A percentile compares a stretch with the other conserved stretches of the same genome.
Evolutionary conservation across 176 grass and related monocot species (phyloP).

Genomic region (Aegilops longissima): DNA sequence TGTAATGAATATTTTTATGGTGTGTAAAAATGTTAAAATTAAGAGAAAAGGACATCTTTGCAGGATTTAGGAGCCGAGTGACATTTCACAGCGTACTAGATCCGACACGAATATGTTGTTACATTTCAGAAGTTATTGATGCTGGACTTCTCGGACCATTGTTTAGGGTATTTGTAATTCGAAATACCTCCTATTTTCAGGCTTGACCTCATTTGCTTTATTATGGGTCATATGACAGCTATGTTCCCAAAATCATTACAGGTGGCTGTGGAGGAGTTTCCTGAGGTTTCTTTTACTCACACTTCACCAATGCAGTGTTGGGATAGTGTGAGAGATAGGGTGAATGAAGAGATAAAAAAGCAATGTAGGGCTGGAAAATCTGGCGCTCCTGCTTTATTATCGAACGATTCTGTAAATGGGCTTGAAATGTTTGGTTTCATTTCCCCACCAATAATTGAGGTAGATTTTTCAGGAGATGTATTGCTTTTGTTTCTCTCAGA

Average conservation of each 20-base stretch:
- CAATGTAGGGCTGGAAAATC: no score
- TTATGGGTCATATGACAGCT: constrained; percentile 9
- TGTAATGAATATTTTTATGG: constrained; percentile 1
- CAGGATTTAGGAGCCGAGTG: constrained; percentile 84
- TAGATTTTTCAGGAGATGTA: constrained; percentile 27
- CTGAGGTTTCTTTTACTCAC: constrained; percentile 57
- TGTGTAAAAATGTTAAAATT: constrained; percentile 13
- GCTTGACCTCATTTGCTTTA: constrained; percentile 5
- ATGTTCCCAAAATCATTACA: constrained; percentile 20
- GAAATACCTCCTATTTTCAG: constrained; percentile 8
- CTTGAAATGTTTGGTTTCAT: constrained; percentile 91
- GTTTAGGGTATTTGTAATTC: constrained; percentile 58
- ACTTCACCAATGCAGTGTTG: constrained; percentile 62
- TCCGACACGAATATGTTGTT: constrained; percentile 58
- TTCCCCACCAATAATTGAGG: constrained; percentile 58
- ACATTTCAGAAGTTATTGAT: constrained; percentile 85
- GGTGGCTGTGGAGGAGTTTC: constrained; percentile 59
- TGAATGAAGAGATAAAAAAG: constrained; percentile 64
- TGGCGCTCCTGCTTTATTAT: no score
- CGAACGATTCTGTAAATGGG: constrained; percentile 44
- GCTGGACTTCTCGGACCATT: constrained; percentile 65
- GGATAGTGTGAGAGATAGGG: constrained; percentile 46
- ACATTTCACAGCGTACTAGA: constrained; percentile 61
- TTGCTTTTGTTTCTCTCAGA: constrained; percentile 3
- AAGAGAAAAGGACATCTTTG: constrained; percentile 32